Percentiles rank a stretch among this genome's conserved stretches.
phyloP scores from a whole-genome alignment of 108 stramenopile species.

The Pinguiococcus pyrenoidosus region DNA sequence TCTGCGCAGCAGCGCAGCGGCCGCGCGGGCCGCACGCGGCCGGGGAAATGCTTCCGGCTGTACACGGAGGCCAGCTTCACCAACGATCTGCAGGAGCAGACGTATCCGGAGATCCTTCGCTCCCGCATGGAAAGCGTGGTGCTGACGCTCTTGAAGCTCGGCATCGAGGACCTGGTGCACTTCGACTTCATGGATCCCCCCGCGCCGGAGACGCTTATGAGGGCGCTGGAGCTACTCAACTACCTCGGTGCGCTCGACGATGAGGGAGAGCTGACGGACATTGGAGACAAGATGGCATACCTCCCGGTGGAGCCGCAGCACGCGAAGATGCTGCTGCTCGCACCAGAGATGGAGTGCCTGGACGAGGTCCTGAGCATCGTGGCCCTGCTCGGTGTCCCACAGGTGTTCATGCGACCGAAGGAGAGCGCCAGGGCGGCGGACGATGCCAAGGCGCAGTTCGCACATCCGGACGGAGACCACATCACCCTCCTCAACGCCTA shows the following conservation, averaged over 20 bases:
- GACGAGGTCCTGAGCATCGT: constrained; percentile 90
- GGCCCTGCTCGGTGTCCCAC: constrained; percentile 83
- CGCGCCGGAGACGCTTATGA: constrained; percentile 96
- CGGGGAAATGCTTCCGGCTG: constrained; percentile 96
- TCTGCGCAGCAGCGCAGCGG: constrained; percentile 61
- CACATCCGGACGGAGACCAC: constrained; percentile 87
- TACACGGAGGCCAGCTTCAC: constrained; percentile 93
- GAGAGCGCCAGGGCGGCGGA: constrained; percentile 86
- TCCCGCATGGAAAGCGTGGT: constrained; percentile 55
- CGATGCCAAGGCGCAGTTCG: constrained; percentile 96
- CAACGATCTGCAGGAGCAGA: constrained; percentile 92
- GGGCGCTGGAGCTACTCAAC: constrained; percentile 90
- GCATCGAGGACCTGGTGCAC: constrained; percentile 94
- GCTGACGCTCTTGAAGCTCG: constrained; percentile 88
- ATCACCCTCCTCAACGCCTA: constrained; percentile 87
- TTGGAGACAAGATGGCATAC: constrained; percentile 93
- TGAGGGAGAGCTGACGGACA: constrained; percentile 86
- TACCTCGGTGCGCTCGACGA: constrained; percentile 95
- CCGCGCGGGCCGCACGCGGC: constrained; percentile 93
- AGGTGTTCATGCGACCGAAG: constrained; percentile 88
- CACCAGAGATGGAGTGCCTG: constrained; percentile 88
- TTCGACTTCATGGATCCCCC: constrained; percentile 99
- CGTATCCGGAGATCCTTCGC: constrained; percentile 88
- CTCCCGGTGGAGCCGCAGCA: constrained; percentile 79
- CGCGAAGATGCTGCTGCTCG: constrained; percentile 79